Evolutionary conservation across 169 alveolate species (phyloP), one percentile per base, ranked within the genome.

Genomic region (Amoebophrya sp.): DNA sequence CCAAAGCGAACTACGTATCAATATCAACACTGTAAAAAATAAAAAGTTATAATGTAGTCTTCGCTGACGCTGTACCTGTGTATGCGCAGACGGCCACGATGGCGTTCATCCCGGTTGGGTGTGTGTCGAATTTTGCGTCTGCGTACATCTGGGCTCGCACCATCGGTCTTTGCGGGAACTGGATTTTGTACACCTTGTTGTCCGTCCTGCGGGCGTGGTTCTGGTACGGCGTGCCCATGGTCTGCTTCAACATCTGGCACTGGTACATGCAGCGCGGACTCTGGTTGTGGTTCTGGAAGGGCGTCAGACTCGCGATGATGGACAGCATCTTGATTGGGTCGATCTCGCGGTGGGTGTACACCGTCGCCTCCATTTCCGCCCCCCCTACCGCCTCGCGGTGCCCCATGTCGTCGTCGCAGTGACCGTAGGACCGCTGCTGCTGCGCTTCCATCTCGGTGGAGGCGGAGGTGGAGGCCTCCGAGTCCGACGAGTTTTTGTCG

Each of bases 191-290:
- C 0, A 97, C 95, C 95, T 98, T 99, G 93, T 97, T 98, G 95
- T 98, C 99, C 88, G 97, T 96, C 90, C 99, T 95, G 93, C 95
- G 97, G 38, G 97, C 98, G 91, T 97, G 97, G 91, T 97, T 97
- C 94, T 97, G 98, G 95, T 96, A 97, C 2, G 99, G 99, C 58
- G 99, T 97, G 26, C 99, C 99, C 99, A 98, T 98, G 38, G 99
- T 98, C 96, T 99, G 99, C 95, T 99, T 99, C 87, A 99, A 97
- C 99, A 99, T 99, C 94, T 97, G 98, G 93, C 99, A 98, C 93
- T 98, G 99, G 95, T 98, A 67, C 92, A 91, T 91, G 89, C 88
- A 87, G 67, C 99, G 96, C 10, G 99, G 99, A 90, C 99, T 97
- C 95, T 99, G 99, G 95, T 99, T 99, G 95, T 98, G 99, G 92